These are phyloP conservation scores for Pigoraptor vietnamica DNA, from an alignment of 78 protist genomes.

Conservation along the genomic window DNA sequence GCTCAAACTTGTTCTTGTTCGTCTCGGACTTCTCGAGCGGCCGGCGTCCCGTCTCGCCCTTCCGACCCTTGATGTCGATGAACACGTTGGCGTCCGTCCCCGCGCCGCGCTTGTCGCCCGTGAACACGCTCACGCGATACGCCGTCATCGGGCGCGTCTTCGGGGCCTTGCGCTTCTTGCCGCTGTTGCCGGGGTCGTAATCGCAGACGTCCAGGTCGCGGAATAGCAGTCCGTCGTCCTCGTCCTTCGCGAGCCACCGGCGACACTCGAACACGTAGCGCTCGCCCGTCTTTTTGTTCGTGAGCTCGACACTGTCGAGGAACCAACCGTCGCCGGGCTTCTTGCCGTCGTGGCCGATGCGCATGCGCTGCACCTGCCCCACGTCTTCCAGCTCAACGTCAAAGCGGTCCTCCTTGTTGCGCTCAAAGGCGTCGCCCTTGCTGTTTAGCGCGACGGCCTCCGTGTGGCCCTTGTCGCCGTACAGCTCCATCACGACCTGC, in stretches of 20 bases:
- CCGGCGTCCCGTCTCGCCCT: background rate
- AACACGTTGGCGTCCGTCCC: background rate
- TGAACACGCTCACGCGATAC: background rate
- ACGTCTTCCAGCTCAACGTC: background rate
- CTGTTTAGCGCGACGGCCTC: background rate
- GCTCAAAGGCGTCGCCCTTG: conserved; percentile 1
- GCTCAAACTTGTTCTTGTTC: background rate
- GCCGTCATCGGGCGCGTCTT: background rate
- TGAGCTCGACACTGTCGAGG: background rate
- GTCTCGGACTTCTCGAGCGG: background rate
- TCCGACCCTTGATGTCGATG: background rate
- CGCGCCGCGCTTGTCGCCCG: background rate
- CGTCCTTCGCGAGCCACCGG: conserved; percentile 20
- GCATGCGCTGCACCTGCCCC: background rate
- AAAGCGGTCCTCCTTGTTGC: background rate
- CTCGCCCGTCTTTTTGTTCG: background rate
- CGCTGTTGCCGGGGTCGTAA: background rate
- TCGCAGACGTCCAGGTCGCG: background rate
- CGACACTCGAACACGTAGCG: conserved; percentile 1
- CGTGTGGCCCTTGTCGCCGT: background rate
- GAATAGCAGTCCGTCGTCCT: conserved; percentile 6
- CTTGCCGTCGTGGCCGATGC: conserved; percentile 11
- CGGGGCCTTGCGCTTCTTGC: background rate
- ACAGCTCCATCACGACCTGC: background rate
- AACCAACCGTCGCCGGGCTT: conserved; percentile 2